Conservation (phyloP, 805 yeast genomes). For the Saccharomycopsis sp. region DNA sequence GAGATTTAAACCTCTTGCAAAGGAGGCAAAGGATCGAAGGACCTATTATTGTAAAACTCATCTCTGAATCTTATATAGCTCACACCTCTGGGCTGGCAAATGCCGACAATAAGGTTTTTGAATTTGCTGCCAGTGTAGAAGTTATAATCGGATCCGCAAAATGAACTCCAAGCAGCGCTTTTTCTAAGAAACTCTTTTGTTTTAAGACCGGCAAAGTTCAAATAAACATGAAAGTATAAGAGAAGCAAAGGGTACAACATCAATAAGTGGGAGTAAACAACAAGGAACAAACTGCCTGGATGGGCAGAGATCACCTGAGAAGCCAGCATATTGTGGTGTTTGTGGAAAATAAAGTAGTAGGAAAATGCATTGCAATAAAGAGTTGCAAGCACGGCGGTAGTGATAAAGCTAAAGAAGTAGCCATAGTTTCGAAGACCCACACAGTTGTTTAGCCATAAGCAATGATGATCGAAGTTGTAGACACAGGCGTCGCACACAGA, state of each 20-base stretch:
- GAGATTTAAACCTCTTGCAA: too few relatives aligned
- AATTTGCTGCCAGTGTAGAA: background rate
- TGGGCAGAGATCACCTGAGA: conserved; percentile 12
- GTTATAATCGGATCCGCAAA: background rate
- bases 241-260: conserved; percentile 50
- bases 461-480: conserved; percentile 58
- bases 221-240: conserved; percentile 42
- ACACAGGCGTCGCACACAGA: conserved; percentile 59
- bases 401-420: conserved; percentile 46
- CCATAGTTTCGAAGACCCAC: conserved; percentile 66
- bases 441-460: conserved; percentile 64
- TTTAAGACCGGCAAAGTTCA: conserved; percentile 51
- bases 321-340: too few relatives aligned
- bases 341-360: conserved; percentile 28
- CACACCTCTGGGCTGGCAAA: conserved; percentile 7
- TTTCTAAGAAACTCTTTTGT: conserved; percentile 63
- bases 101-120: background rate
- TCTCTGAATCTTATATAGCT: conserved; percentile 1
- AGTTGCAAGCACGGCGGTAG: conserved; percentile 29
- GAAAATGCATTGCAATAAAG: conserved; percentile 26
- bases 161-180: background rate
- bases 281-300: conserved; percentile 43
- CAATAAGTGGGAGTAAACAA: conserved; percentile 37
- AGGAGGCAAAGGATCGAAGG: too few relatives aligned
- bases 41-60: conserved; percentile 1